Evolutionary conservation across 495 filamentous ascomycete species (phyloP).

Genomic region (Neurospora tetraspora): DNA sequence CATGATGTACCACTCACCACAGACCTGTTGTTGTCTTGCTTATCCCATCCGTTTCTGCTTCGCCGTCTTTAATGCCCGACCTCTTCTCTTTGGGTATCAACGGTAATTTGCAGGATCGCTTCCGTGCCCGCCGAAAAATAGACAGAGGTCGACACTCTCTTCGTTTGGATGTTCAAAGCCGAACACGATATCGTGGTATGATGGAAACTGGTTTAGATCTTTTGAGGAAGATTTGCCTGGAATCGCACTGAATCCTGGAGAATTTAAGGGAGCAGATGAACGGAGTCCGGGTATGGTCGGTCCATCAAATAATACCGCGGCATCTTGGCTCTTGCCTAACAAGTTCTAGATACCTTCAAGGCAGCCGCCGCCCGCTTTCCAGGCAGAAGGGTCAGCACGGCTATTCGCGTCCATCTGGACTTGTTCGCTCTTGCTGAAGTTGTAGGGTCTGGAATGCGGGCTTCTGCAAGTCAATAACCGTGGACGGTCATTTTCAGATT

Average conservation of each 20-base stretch:
- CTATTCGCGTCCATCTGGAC: not conserved
- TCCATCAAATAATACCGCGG: conserved; percentile 1
- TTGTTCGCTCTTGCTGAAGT: conserved; percentile 17
- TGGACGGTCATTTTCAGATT: not conserved
- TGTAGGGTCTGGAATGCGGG: conserved; percentile 16
- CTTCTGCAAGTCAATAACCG: conserved; percentile 16
- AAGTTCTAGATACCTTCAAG: not conserved
- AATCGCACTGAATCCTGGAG: conserved; percentile 7
- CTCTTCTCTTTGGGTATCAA: conserved; percentile 25
- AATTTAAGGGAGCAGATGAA: conserved; percentile 2
- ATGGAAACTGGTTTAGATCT: not conserved
- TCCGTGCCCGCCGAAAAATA: not conserved
- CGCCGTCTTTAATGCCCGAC: conserved; percentile 24
- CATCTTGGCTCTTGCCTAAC: not conserved
- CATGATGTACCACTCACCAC: conserved; percentile 1
- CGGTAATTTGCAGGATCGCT: not conserved
- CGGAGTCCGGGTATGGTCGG: not conserved
- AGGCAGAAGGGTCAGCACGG: not conserved
- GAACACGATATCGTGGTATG: not conserved
- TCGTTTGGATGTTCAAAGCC: not conserved
- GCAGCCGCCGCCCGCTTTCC: not conserved
- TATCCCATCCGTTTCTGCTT: not conserved
- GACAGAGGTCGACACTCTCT: not conserved
- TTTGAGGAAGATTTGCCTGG: not conserved
- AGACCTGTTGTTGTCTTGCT: not conserved